Conservation (phyloP, 2,329 filamentous ascomycete genomes). For the Aulographum hederae region DNA sequence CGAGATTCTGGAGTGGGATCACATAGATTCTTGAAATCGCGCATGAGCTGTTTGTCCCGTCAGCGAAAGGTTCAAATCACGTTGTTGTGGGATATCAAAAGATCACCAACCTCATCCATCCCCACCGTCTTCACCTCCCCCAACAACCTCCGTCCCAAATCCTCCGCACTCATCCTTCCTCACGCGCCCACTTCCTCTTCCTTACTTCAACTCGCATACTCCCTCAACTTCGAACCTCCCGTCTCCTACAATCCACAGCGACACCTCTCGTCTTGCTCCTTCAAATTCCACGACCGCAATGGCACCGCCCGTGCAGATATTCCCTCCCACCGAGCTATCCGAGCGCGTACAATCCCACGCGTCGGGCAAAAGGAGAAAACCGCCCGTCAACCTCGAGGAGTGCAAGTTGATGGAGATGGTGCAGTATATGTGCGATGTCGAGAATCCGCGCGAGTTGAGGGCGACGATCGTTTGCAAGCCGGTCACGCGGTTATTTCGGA, state of each 20-base stretch:
- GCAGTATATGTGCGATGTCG: conserved; percentile 43
- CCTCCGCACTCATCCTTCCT: conserved; percentile 20
- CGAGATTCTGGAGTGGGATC: too few relatives aligned
- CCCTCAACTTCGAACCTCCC: conserved; percentile 4
- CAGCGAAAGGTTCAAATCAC: too few relatives aligned
- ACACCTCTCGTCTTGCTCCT: conserved; percentile 1
- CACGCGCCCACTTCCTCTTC: too few relatives aligned
- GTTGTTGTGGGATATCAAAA: too few relatives aligned
- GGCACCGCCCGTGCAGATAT: conserved; percentile 30
- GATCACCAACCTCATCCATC: conserved; percentile 23
- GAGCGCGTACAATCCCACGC: conserved; percentile 31
- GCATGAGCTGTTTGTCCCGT: too few relatives aligned
- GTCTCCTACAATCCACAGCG: conserved; percentile 2
- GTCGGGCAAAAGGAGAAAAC: conserved; percentile 33
- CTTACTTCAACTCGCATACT: conserved; percentile 10
- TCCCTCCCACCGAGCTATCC: conserved; percentile 32
- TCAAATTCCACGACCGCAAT: too few relatives aligned
- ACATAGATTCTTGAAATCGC: too few relatives aligned
- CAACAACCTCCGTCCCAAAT: conserved; percentile 34
- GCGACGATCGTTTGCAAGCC: conserved; percentile 32
- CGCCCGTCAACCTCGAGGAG: conserved; percentile 30
- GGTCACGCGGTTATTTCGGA: conserved; percentile 38
- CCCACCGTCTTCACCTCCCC: conserved; percentile 14
- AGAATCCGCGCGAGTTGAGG: conserved; percentile 19
- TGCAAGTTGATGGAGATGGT: conserved; percentile 41